phyloP scores from a whole-genome alignment of 139 green algal species.

The Picochlorum sp. region DNA sequence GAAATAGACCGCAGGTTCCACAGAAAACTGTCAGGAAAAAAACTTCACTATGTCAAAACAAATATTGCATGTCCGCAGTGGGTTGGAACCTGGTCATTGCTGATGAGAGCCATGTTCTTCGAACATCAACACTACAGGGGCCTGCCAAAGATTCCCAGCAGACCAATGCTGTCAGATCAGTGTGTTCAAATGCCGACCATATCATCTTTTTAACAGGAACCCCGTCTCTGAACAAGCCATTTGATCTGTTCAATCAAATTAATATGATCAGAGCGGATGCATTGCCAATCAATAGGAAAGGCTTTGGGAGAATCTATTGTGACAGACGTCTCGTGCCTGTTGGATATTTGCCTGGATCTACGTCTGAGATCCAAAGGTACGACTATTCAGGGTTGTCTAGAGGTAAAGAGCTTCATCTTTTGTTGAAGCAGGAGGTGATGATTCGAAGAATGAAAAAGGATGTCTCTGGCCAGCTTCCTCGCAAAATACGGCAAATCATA shows the following conservation, averaged over 20 bases:
- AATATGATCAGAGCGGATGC: constrained; percentile 59
- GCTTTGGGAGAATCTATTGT: constrained; percentile 71
- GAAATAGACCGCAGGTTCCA: background rate
- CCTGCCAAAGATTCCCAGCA: constrained; percentile 42
- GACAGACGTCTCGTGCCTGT: constrained; percentile 47
- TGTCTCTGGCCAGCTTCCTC: constrained; percentile 77
- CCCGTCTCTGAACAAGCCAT: constrained; percentile 72
- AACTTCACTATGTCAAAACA: background rate
- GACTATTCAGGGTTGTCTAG: constrained; percentile 44
- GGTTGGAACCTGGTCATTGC: constrained; percentile 43
- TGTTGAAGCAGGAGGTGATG: constrained; percentile 81
- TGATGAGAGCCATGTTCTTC: constrained; percentile 69
- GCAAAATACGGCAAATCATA: constrained; percentile 77
- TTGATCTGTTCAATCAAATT: constrained; percentile 77
- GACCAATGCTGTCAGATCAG: constrained; percentile 55
- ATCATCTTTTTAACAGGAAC: constrained; percentile 81
- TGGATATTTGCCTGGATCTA: background rate
- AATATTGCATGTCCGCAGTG: constrained; percentile 56
- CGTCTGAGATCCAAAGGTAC: constrained; percentile 12
- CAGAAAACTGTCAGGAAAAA: background rate
- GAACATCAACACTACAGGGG: constrained; percentile 37
- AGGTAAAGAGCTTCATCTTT: constrained; percentile 75
- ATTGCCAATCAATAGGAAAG: constrained; percentile 58
- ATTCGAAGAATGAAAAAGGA: constrained; percentile 85
- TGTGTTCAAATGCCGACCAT: constrained; percentile 30